Evolutionary conservation across 495 filamentous ascomycete genomes (phyloP), one percentile per base, ranked within the genome.

Genomic region (Penicillium canariense): DNA sequence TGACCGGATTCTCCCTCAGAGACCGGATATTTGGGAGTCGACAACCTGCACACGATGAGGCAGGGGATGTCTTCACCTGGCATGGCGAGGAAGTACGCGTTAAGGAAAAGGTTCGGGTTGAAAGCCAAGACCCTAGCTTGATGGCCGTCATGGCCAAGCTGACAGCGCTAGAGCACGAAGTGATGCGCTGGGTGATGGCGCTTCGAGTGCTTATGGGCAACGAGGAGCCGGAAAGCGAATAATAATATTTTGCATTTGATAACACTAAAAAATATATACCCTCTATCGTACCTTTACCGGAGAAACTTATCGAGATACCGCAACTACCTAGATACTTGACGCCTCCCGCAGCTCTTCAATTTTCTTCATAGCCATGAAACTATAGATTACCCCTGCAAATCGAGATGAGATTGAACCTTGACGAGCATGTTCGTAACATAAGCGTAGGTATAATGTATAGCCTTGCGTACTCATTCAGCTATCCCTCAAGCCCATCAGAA

Each of bases 71-170:
- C 0, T 97, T 96, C 65, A 68, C 59, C 4, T 87, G 80, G 68
- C 69, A 72, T n/a, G 86, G 83, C 0, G 76, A 83, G 44, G 87
- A 92, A 40, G 92, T 97, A 0, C 84, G 79, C 38, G 95, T 98
- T 17, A 84, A 81, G 56, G 94, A 97, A 62, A 96, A 96, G 68
- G 82, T 98, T 9, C 80, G 84, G 26, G 89, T 97, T 5, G 94
- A 96, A 73, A 92, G 84, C 52, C 89, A 91, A 50, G 94, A 98
- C 65, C 95, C 94, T 27, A 90, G 85, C 65, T 59, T 98, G 56
- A 82, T 98, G 73, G 83, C 87, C n/a, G 77, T 92, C 14, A 86
- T 89, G 74, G 87, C 90, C 4, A 98, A 98, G 72, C 68, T 98
- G 70, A 85, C 80, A 25, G 90, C 89, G 18, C 67, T 97, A 51